A percentile compares a stretch with the other conserved stretches of the same genome.
Conservation (phyloP, 805 yeast genomes). For the Starmerella lactis-condensi region DNA sequence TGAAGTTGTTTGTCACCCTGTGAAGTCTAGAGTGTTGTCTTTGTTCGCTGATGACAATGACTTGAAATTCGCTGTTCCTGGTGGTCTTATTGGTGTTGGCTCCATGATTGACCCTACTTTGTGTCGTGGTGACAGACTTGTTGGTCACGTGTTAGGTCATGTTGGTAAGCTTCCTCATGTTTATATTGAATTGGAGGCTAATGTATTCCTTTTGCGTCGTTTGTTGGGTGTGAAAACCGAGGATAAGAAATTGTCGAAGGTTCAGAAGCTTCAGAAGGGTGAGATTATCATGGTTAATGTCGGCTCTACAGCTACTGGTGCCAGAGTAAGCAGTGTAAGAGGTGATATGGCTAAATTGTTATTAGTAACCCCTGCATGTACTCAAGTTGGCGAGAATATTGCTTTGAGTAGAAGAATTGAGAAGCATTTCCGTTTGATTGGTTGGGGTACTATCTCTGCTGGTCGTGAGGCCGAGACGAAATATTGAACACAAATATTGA, state of each 20-base stretch:
- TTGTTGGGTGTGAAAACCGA: slow-evolving; percentile 96
- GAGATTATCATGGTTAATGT: slow-evolving; percentile 98
- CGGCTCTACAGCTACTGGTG: slow-evolving; percentile 99
- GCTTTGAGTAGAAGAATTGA: slow-evolving; percentile 98
- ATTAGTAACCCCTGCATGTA: slow-evolving; percentile 95
- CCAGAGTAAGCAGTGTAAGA: slow-evolving; percentile 91
- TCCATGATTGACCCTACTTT: slow-evolving; percentile 96
- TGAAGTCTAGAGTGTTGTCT: slow-evolving; percentile 82
- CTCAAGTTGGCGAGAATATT: slow-evolving; percentile 93
- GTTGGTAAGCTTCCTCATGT: slow-evolving; percentile 90
- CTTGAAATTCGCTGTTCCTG: slow-evolving; percentile 96
- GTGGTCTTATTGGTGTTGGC: slow-evolving; percentile 99
- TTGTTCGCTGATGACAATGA: slow-evolving; percentile 95
- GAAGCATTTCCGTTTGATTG: slow-evolving; percentile 98
- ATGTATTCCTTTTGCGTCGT: slow-evolving; percentile 90
- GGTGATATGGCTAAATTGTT: slow-evolving; percentile 99
- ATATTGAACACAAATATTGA: slow-evolving; percentile 34
- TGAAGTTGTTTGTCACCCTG: slow-evolving; percentile 86
- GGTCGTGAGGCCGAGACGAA: slow-evolving; percentile 11
- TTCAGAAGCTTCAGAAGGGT: slow-evolving; percentile 78
- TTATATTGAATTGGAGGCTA: slow-evolving; percentile 92
- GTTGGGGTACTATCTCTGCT: slow-evolving; percentile 97
- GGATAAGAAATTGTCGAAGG: slow-evolving; percentile 92
- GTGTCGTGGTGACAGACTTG: slow-evolving; percentile 97
- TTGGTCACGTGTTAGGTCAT: slow-evolving; percentile 98